Evolutionary conservation across 495 filamentous ascomycete genomes (phyloP).

Genomic region (Xylaria flabelliformis): DNA sequence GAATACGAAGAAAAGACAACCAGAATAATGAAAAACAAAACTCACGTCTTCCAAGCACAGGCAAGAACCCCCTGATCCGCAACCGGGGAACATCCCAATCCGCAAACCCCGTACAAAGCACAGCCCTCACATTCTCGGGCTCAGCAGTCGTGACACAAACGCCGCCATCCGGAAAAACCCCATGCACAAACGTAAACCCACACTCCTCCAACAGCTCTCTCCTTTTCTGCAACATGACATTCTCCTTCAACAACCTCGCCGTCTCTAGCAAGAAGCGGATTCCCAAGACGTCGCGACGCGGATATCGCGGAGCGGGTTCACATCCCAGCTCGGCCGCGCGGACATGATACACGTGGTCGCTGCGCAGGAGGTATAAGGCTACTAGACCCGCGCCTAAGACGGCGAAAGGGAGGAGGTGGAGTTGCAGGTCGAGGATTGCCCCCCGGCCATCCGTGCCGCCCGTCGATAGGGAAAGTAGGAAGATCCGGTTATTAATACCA

Average conservation of each 20-base stretch:
- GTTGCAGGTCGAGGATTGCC: no score
- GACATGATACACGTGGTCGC: conserved; percentile 27
- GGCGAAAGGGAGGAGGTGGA: no score
- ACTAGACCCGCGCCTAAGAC: no score
- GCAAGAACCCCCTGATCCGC: conserved; percentile 40
- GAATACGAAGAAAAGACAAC: not conserved
- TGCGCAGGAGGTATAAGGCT: conserved; percentile 25
- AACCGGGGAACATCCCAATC: conserved; percentile 54
- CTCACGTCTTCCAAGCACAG: conserved; percentile 43
- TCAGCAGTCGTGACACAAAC: conserved; percentile 64
- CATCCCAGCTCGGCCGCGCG: conserved; percentile 34
- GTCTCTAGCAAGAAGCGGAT: conserved; percentile 45
- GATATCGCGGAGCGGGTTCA: conserved; percentile 36
- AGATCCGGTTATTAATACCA: no score
- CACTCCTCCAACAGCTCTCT: conserved; percentile 25
- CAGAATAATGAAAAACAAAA: not conserved
- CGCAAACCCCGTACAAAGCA: conserved; percentile 72
- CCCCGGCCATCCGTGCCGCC: no score
- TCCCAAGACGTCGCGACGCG: conserved; percentile 48
- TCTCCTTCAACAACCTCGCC: conserved; percentile 35
- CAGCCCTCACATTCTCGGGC: conserved; percentile 74
- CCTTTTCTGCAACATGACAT: conserved; percentile 39
- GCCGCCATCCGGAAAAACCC: conserved; percentile 34
- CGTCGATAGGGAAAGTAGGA: no score
- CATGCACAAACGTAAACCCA: conserved; percentile 44